phyloP scores from a whole-genome alignment of 768 basidiomycete species.

The Russula compacta region DNA sequence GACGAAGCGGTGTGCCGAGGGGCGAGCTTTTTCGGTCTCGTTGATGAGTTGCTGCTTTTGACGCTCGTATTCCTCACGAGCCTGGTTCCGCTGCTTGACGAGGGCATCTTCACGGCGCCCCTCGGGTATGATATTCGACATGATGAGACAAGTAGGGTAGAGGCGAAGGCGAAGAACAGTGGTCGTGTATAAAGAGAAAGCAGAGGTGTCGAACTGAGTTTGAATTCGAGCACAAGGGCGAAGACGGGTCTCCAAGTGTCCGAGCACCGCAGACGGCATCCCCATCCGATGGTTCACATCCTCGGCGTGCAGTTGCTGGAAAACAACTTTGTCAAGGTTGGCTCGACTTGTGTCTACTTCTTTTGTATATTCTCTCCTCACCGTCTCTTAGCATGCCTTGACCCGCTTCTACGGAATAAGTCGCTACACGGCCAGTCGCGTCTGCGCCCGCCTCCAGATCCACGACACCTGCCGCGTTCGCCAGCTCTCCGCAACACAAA shows the following conservation, averaged over 20 bases:
- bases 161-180: not conserved
- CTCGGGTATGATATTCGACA: conserved; percentile 73
- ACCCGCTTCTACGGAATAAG: conserved; percentile 87
- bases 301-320: conserved; percentile 81
- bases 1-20: conserved; percentile 81
- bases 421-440: conserved; percentile 57
- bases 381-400: conserved; percentile 63
- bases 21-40: conserved; percentile 89
- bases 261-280: not conserved
- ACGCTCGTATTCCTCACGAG: conserved; percentile 73
- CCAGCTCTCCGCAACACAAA: conserved; percentile 76
- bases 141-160: conserved; percentile 26
- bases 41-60: conserved; percentile 73
- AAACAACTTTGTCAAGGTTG: conserved; percentile 63
- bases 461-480: conserved; percentile 77
- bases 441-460: conserved; percentile 89
- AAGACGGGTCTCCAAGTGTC: not conserved
- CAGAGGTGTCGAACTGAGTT: conserved; percentile 9
- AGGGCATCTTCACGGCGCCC: conserved; percentile 83
- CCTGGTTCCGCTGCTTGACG: conserved; percentile 69
- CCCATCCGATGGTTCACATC: conserved; percentile 63
- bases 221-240: conserved; percentile 10
- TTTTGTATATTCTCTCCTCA: not conserved
- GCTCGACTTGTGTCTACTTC: conserved; percentile 21
- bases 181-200: conserved; percentile 6